A percentile compares a stretch with the other conserved stretches of the same genome.
Evolutionary conservation across 768 basidiomycete species (phyloP).

Genomic region (Boletales sp.): DNA sequence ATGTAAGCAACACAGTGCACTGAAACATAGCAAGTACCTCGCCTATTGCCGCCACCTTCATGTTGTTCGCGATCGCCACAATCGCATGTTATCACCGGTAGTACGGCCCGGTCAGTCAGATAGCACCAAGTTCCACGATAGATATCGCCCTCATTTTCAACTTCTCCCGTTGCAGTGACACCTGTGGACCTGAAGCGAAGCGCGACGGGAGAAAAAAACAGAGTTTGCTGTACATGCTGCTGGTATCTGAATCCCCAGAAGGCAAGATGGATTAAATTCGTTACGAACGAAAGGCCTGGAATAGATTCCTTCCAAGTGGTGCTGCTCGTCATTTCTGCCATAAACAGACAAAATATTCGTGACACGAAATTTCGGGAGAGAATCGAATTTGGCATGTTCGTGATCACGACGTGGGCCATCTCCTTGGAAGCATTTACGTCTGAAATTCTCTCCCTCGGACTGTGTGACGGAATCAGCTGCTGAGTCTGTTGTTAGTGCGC

Average conservation of each 20-base stretch:
- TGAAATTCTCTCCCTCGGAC: slow-evolving; percentile 15
- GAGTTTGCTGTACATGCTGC: too few species aligned
- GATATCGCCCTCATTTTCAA: too few species aligned
- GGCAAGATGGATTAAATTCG: slow-evolving; percentile 1
- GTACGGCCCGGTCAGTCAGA: too few species aligned
- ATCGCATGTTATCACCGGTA: too few species aligned
- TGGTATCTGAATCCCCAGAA: slow-evolving; percentile 5
- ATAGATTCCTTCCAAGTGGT: slow-evolving; percentile 9
- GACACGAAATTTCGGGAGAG: background rate
- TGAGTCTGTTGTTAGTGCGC: background rate
- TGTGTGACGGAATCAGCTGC: slow-evolving; percentile 6
- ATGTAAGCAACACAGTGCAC: slow-evolving; percentile 9
- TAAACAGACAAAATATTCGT: slow-evolving; percentile 1
- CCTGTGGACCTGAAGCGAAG: too few species aligned
- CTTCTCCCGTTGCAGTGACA: too few species aligned
- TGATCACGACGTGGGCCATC: background rate
- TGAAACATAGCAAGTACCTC: slow-evolving; percentile 4
- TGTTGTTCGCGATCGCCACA: too few species aligned
- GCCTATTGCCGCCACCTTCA: too few species aligned
- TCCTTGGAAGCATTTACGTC: slow-evolving; percentile 17
- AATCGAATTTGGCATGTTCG: background rate
- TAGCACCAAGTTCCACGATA: too few species aligned
- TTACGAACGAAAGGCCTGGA: slow-evolving; percentile 7
- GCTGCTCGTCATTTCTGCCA: slow-evolving; percentile 7
- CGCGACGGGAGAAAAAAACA: too few species aligned